Base-by-base conservation (phyloP, 331 rosid species). In the Erythrophleum ivorense region DNA sequence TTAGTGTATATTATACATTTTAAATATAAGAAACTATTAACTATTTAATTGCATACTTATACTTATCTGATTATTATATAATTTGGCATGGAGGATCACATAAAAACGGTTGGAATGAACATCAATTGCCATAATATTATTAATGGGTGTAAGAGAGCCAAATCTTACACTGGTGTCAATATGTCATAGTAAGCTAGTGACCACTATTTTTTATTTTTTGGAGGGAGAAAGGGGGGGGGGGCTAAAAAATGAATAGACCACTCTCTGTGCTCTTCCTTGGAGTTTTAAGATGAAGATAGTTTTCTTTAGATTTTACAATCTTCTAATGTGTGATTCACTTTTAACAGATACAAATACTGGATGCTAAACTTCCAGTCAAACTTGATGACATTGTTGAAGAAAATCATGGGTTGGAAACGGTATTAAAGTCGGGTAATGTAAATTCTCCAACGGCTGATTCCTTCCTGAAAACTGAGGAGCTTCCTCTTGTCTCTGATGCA, bases 291-390 rank as follows among this genome's bases (percentile, higher is more conserved):
- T 74, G 58, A 74, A 80, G 52, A 54, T 60, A 14, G 55, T 68
- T 71, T 48, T 65, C 59, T 70, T 79, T 68, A 65, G 24, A 14
- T 70, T 76, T 66, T 82, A 19, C 73, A 76, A 45, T 43, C 78
- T 74, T 83, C 85, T 85, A 78, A 83, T 50, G 46, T 71, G 69
- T 83, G 80, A 80, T 86, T 49, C 73, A 38, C 73, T 83, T 24
- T 24, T 74, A n/a, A 76, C 91, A 93, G 97, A 87, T 83, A 68
- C 88, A 91, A 74, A 84, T 85, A 79, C 89, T 95, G 66, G 98
- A 92, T 71, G 76, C 73, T 55, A 89, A 92, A 84, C 88, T 89
- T 87, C 95, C 97, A 2, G 52, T 86, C 43, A 76, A 85, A 34
- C 80, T 93, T 40, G 94, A 88, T 80, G 93, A 89, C 75, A 78